These are phyloP conservation scores for Rhizopogon rudus DNA, from an alignment of 768 basidiomycete species.

Conservation along the genomic window DNA sequence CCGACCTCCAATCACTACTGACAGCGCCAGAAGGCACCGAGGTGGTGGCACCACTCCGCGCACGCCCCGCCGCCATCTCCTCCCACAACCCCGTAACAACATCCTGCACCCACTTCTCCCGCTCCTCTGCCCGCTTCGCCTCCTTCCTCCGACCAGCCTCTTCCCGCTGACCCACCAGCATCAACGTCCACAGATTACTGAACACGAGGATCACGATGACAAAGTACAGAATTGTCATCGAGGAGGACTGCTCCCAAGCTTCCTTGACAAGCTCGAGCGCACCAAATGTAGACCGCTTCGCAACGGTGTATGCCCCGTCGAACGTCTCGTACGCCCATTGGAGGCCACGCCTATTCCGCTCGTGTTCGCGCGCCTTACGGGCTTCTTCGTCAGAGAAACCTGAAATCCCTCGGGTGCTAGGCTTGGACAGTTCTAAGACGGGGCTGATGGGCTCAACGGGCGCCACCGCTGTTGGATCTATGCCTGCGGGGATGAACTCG, in stretches of 20 bases:
- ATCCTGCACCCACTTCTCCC: slow-evolving; percentile 71
- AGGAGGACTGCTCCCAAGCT: slow-evolving; percentile 73
- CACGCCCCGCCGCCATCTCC: slow-evolving; percentile 51
- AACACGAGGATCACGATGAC: slow-evolving; percentile 69
- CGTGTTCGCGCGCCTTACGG: slow-evolving; percentile 55
- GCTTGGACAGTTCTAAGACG: slow-evolving; percentile 9
- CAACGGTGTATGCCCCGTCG: slow-evolving; percentile 71
- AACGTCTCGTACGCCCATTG: slow-evolving; percentile 91
- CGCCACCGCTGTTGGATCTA: slow-evolving; percentile 55
- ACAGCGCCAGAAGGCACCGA: slow-evolving; percentile 14
- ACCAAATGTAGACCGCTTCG: slow-evolving; percentile 59
- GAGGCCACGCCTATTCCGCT: slow-evolving; percentile 65
- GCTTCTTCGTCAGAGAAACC: slow-evolving; percentile 10
- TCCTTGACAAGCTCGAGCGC: slow-evolving; percentile 76
- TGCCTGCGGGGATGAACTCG: slow-evolving; percentile 85
- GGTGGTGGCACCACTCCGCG: slow-evolving; percentile 10
- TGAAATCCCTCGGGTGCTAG: slow-evolving; percentile 6
- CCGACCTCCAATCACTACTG: slow-evolving; percentile 36
- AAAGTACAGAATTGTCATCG: slow-evolving; percentile 67
- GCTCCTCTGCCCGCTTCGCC: slow-evolving; percentile 53
- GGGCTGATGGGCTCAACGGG: slow-evolving; percentile 35
- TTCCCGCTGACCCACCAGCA: slow-evolving; percentile 42
- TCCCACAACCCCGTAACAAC: slow-evolving; percentile 71
- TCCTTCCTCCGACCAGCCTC: slow-evolving; percentile 42
- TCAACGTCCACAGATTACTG: slow-evolving; percentile 72